Evolutionary conservation across 2,329 filamentous ascomycete genomes (phyloP).

Genomic region (Clonostachys chloroleuca): DNA sequence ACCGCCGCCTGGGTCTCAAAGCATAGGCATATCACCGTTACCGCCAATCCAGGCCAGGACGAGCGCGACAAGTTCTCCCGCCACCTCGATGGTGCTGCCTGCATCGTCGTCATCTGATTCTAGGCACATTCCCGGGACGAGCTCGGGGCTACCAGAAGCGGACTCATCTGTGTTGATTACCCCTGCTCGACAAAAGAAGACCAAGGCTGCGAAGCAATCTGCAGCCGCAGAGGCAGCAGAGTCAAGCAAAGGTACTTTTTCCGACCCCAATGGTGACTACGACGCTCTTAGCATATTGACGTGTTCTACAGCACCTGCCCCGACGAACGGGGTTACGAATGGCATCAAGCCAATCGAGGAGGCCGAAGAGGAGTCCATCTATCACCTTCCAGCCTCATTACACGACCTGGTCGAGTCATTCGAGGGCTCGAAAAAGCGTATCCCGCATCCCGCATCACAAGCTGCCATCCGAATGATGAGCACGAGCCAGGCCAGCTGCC

Average conservation of each 20-base stretch:
- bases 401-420: slow-evolving; percentile 90
- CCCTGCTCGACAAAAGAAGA: slow-evolving; percentile 26
- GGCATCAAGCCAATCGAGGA: slow-evolving; percentile 41
- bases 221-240: slow-evolving; percentile 35
- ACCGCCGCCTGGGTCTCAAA: slow-evolving; percentile 71
- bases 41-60: slow-evolving; percentile 49
- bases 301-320: slow-evolving; percentile 19
- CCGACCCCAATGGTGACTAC: neutral
- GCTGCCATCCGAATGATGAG: slow-evolving; percentile 71
- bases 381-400: slow-evolving; percentile 83
- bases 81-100: slow-evolving; percentile 39
- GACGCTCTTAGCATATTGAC: slow-evolving; percentile 5
- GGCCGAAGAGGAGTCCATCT: slow-evolving; percentile 74
- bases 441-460: slow-evolving; percentile 55
- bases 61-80: slow-evolving; percentile 52
- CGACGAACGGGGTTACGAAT: slow-evolving; percentile 48
- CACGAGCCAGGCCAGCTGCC: slow-evolving; percentile 67
- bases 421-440: slow-evolving; percentile 73
- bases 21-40: slow-evolving; percentile 38
- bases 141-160: slow-evolving; percentile 1
- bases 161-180: slow-evolving; percentile 9
- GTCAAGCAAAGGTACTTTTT: slow-evolving; percentile 35
- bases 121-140: slow-evolving; percentile 14
- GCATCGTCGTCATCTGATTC: slow-evolving; percentile 27
- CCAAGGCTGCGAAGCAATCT: slow-evolving; percentile 38